phyloP scores from a whole-genome alignment of 768 basidiomycete genomes.

The Crepidotus variabilis region DNA sequence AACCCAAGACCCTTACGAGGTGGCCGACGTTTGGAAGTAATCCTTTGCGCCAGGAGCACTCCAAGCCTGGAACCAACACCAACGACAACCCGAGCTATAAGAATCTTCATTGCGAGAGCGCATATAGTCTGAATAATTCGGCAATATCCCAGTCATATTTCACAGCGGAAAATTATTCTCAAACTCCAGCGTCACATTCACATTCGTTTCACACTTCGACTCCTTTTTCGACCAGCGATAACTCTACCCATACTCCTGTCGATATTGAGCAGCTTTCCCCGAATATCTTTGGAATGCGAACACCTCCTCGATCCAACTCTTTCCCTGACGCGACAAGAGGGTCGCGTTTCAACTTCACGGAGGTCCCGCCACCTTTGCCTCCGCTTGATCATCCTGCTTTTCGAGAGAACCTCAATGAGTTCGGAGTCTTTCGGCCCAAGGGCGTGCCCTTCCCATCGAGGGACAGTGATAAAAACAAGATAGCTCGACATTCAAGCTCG shows the following conservation, averaged over 20 bases:
- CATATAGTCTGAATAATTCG: background rate
- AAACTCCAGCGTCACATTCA: constrained; percentile 14
- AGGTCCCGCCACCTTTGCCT: constrained; percentile 50
- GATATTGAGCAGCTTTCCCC: constrained; percentile 23
- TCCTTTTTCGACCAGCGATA: constrained; percentile 9
- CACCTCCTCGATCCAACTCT: constrained; percentile 26
- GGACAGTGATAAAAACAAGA: background rate
- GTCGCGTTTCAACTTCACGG: constrained; percentile 24
- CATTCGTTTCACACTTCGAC: constrained; percentile 13
- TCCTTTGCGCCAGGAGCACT: background rate
- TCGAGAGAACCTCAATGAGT: constrained; percentile 9
- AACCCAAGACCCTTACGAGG: background rate
- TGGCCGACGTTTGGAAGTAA: constrained; percentile 5
- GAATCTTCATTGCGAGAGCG: background rate
- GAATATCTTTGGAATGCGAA: constrained; percentile 29
- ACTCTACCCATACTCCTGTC: constrained; percentile 3
- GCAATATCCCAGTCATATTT: background rate
- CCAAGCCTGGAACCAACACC: background rate
- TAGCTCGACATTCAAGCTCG: background rate
- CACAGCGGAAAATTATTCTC: constrained; percentile 9
- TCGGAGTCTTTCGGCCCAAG: constrained; percentile 2
- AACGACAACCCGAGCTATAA: background rate
- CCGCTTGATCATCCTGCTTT: constrained; percentile 46
- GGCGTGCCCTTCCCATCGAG: background rate
- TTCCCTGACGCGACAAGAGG: constrained; percentile 13